Conservation (phyloP, 2,329 filamentous ascomycete species). For the Davidsoniella neocaledoniae region DNA sequence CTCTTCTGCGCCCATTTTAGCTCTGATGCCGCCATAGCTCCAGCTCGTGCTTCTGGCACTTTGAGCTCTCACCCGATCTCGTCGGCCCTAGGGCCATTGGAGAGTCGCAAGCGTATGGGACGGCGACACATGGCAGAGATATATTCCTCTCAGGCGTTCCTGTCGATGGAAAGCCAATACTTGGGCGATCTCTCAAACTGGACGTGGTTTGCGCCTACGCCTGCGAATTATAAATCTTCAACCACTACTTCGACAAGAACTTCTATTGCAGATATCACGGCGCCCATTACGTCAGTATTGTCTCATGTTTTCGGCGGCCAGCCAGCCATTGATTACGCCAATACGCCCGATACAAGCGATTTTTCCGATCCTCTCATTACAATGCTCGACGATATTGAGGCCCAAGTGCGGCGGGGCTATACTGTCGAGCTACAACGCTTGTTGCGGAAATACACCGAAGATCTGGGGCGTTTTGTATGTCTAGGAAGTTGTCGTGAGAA, state of each 20-base stretch:
- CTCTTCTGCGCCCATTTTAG: background rate
- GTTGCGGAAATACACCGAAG: conserved; percentile 3
- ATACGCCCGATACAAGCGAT: conserved; percentile 2
- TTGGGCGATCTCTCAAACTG: conserved; percentile 28
- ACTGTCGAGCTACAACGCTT: conserved; percentile 1
- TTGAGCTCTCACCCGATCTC: conserved; percentile 19
- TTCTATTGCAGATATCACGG: no score
- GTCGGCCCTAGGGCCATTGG: conserved; percentile 36
- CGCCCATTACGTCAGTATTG: no score
- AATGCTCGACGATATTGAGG: conserved; percentile 1
- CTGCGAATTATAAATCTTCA: no score
- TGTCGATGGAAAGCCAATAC: conserved; percentile 25
- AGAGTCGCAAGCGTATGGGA: conserved; percentile 34
- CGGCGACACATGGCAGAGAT: conserved; percentile 37
- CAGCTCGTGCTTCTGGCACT: background rate
- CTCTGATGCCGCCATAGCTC: background rate
- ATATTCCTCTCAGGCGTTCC: conserved; percentile 21
- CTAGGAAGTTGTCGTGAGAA: conserved; percentile 9
- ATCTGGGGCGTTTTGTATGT: conserved; percentile 5
- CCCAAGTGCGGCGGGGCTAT: background rate
- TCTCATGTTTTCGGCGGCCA: no score
- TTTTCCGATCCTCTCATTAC: conserved; percentile 6
- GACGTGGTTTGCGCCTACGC: conserved; percentile 34
- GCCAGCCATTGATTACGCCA: conserved; percentile 1
- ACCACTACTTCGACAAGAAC: no score